Evolutionary conservation across 2,329 filamentous ascomycete genomes (phyloP).

Genomic region (Fusarium incarnatum): DNA sequence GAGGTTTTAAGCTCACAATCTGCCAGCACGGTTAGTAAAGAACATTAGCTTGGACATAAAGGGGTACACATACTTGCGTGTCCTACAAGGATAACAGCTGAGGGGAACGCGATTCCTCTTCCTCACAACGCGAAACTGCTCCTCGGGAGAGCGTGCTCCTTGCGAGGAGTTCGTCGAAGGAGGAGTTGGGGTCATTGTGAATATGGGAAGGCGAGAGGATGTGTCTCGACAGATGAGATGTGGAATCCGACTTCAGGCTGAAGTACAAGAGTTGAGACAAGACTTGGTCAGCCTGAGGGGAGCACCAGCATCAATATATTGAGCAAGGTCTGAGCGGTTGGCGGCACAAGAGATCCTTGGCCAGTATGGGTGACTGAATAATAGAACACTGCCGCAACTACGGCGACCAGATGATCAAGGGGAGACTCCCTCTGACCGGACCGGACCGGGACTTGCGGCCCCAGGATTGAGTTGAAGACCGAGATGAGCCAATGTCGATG

Average conservation of each 20-base stretch:
- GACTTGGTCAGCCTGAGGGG: slow-evolving; percentile 34
- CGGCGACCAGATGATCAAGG: slow-evolving; percentile 8
- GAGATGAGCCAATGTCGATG: slow-evolving; percentile 12
- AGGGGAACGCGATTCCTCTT: slow-evolving; percentile 93
- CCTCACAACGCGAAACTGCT: slow-evolving; percentile 87
- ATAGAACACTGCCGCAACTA: slow-evolving; percentile 29
- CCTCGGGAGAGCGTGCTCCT: slow-evolving; percentile 82
- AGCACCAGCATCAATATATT: slow-evolving; percentile 45
- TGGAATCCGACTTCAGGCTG: slow-evolving; percentile 26
- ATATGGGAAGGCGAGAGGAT: slow-evolving; percentile 37
- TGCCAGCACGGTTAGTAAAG: slow-evolving; percentile 52
- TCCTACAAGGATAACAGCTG: slow-evolving; percentile 90
- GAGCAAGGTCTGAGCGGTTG: slow-evolving; percentile 25
- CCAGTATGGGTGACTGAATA: slow-evolving; percentile 15
- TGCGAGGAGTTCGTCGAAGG: slow-evolving; percentile 83
- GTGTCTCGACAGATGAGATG: slow-evolving; percentile 41
- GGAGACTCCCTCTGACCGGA: slow-evolving; percentile 17
- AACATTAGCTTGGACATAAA: slow-evolving; percentile 8
- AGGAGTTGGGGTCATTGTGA: slow-evolving; percentile 78
- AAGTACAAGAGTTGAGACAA: slow-evolving; percentile 15
- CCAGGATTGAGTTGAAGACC: slow-evolving; percentile 16
- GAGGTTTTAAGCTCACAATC: slow-evolving; percentile 49
- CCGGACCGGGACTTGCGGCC: slow-evolving; percentile 28
- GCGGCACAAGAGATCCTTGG: not conserved
- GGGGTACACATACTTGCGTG: slow-evolving; percentile 79